Percentiles rank a stretch among this genome's conserved stretches.
These are phyloP conservation scores for Leishmania major DNA, from an alignment of 208 protist genomes.

Conservation along the genomic window DNA sequence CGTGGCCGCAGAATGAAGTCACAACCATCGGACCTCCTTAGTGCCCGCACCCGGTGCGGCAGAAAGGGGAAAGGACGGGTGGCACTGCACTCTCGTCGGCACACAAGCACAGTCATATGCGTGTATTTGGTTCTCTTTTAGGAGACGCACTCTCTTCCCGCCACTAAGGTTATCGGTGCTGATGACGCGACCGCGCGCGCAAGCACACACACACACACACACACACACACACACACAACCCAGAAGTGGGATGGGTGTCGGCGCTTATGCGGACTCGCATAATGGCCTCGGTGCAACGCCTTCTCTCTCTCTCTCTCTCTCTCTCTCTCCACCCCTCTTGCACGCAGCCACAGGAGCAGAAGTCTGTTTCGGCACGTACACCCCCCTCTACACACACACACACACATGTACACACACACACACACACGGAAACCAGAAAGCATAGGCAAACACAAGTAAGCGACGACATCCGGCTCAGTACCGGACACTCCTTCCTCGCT, in stretches of 20 bases:
- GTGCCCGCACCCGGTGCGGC: neutral
- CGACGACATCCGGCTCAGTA: neutral
- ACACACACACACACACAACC: neutral
- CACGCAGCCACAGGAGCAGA: neutral
- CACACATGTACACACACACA: too few relatives aligned
- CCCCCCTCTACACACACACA: too few relatives aligned
- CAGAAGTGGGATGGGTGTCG: neutral
- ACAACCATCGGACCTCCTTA: neutral
- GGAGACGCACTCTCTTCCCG: neutral
- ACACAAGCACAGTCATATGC: neutral
- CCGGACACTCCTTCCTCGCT: neutral
- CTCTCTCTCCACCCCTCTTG: neutral
- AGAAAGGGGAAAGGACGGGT: neutral
- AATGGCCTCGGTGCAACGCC: neutral
- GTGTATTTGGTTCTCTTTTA: neutral
- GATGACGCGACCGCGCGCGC: neutral
- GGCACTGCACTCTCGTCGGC: neutral
- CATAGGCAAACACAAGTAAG: neutral
- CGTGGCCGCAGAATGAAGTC: neutral
- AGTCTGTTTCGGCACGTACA: neutral
- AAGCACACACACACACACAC: neutral
- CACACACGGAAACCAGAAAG: too few relatives aligned
- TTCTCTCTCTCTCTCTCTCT: neutral
- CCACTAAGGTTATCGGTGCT: neutral
- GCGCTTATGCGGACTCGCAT: neutral